Base-by-base conservation (phyloP, 306 rosid species). In the Rosa chinensis region DNA sequence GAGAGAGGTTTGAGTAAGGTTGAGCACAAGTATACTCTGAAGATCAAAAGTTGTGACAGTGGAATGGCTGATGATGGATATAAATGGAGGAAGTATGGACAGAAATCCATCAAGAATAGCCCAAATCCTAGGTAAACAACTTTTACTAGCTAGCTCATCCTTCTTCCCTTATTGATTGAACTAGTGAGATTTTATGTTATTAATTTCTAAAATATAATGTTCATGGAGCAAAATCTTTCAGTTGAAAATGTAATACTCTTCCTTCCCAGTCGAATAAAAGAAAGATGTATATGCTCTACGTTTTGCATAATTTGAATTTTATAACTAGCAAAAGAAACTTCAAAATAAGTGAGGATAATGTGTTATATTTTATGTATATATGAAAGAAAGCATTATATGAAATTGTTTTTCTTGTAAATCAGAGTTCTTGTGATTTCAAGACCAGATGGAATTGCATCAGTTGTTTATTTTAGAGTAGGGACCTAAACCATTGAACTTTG, bases 51-150 rank as follows among this genome's bases (percentile, higher is more conserved):
- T 86, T 87, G 84, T 84, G 97, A 91, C 37, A 91, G 86, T 80
- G 89, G 84, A n/a, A 83, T 89, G 93, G 77, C 92, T 73, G 97
- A 94, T 87, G 98, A 94, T 83, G 97, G 98, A 20, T 94, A 94
- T 43, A 94, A 87, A 79, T 94, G 98, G 97, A 89, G 98, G 79
- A 94, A 94, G 73, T 94, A 94, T 77, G 98, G 98, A 0, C 98
- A 94, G 83, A 94, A 94, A 83, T 88, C 89, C 45, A 94, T 94
- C 13, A 94, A 94, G 85, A 94, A 92, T 78, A 92, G 94, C 83
- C 88, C 93, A 68, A 90, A 92, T 89, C 98, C 97, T 48, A 92
- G 98, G 98, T 94, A 88, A 4, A 4, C 18, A 62, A 86, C 5
- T 39, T 52, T 66, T 62, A 62, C 32, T 39, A 32, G 39, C 45